Conservation (phyloP, 306 rosid genomes). For the Quercus rubra region DNA sequence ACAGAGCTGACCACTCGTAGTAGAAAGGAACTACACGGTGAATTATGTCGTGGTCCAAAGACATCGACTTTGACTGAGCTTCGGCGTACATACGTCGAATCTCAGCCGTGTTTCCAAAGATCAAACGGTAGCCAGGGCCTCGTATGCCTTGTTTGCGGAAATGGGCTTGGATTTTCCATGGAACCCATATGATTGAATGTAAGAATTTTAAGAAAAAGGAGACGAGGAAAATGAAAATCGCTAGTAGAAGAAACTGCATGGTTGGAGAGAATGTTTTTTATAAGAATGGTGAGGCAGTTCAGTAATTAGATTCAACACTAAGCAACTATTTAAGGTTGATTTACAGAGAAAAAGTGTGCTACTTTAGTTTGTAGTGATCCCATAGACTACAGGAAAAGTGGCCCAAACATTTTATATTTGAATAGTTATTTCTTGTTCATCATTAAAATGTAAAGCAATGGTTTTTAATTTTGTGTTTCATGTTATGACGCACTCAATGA, state of each 20-base stretch:
- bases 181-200: constrained; percentile 36
- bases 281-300: no score
- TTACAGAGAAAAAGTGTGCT: no score
- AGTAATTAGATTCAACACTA: no score
- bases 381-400: no score
- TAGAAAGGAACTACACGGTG: constrained; percentile 36
- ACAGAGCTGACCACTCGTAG: constrained; percentile 40
- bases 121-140: constrained; percentile 50
- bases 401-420: no score
- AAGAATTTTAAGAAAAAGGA: neutral
- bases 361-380: no score
- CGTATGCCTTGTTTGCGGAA: constrained; percentile 48
- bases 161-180: constrained; percentile 35
- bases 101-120: constrained; percentile 40
- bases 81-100: constrained; percentile 24
- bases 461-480: no score
- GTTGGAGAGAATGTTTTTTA: neutral
- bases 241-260: constrained; percentile 10
- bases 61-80: constrained; percentile 38
- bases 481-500: no score
- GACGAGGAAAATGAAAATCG: neutral
- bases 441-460: no score
- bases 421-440: no score
- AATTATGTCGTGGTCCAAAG: constrained; percentile 35
- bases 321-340: no score